A percentile compares a stretch with the other conserved stretches of the same genome.
phyloP scores from a whole-genome alignment of 495 filamentous ascomycete genomes.

The Astrocystis sublimbata region DNA sequence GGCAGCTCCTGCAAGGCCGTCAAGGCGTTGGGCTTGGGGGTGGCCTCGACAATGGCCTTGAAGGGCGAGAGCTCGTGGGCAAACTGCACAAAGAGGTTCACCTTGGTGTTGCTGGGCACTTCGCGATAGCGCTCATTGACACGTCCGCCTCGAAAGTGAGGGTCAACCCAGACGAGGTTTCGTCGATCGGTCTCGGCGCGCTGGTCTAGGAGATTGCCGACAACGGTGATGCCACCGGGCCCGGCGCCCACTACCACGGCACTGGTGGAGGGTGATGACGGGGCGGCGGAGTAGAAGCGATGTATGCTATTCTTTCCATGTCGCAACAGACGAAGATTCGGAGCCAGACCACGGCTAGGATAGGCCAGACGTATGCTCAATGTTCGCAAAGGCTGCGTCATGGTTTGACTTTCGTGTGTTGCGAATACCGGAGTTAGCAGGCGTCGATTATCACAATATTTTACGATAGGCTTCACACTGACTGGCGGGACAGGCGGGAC shows the following conservation, averaged over 20 bases:
- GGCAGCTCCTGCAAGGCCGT: conserved; percentile 53
- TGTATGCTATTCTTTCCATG: conserved; percentile 4
- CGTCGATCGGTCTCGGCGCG: conserved; percentile 31
- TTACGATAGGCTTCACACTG: neutral
- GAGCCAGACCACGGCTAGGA: neutral
- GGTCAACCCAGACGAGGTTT: conserved; percentile 56
- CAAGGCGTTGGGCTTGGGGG: conserved; percentile 52
- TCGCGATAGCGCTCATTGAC: conserved; percentile 57
- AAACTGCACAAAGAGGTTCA: conserved; percentile 54
- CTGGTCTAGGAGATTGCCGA: conserved; percentile 59
- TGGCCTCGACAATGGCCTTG: conserved; percentile 47
- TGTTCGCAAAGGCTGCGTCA: conserved; percentile 3
- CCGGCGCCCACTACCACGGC: conserved; percentile 60
- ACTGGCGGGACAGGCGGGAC: no score
- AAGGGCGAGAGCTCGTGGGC: conserved; percentile 52
- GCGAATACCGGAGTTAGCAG: conserved; percentile 7
- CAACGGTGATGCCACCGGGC: conserved; percentile 56
- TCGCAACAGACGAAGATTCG: neutral
- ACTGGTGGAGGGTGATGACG: conserved; percentile 10
- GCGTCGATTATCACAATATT: conserved; percentile 5
- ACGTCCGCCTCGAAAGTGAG: conserved; percentile 53
- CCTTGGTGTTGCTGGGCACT: conserved; percentile 57
- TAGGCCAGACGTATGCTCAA: conserved; percentile 9
- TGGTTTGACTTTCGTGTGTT: conserved; percentile 5
- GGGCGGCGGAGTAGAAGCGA: conserved; percentile 14